phyloP scores from a whole-genome alignment of 1,284 basidiomycete genomes.

The Boletellus deceptivus region DNA sequence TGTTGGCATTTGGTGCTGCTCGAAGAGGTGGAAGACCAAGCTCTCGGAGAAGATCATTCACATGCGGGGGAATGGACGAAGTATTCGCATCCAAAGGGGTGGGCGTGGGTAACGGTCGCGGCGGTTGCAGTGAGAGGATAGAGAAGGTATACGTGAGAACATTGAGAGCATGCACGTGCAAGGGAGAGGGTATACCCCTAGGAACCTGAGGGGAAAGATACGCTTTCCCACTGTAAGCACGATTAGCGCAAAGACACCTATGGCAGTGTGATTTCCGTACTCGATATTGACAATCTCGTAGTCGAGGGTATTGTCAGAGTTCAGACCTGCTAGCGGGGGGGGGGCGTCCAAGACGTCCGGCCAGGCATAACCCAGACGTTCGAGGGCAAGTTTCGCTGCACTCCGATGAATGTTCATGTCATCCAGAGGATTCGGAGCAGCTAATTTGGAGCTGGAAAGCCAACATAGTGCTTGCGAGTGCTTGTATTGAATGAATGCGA shows the following conservation, averaged over 20 bases:
- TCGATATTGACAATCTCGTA: slow-evolving; percentile 58
- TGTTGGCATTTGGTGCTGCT: slow-evolving; percentile 33
- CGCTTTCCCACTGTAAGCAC: slow-evolving; percentile 47
- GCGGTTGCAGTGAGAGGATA: slow-evolving; percentile 39
- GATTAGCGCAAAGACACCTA: slow-evolving; percentile 7
- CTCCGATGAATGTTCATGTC: slow-evolving; percentile 10
- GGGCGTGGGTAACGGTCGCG: slow-evolving; percentile 30
- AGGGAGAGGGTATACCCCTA: slow-evolving; percentile 50
- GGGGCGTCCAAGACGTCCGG: slow-evolving; percentile 60
- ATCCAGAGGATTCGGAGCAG: slow-evolving; percentile 6
- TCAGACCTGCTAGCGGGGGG: slow-evolving; percentile 18
- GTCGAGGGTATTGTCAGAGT: slow-evolving; percentile 46
- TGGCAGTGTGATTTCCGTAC: slow-evolving; percentile 36
- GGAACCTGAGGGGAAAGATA: slow-evolving; percentile 57
- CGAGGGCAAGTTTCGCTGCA: slow-evolving; percentile 28
- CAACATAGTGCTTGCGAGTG: slow-evolving; percentile 48
- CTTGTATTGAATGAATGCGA: slow-evolving; percentile 43
- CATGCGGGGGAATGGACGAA: slow-evolving; percentile 34
- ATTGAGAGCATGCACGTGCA: slow-evolving; percentile 65
- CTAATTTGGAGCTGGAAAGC: slow-evolving; percentile 33
- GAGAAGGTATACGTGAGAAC: slow-evolving; percentile 72
- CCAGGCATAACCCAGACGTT: slow-evolving; percentile 58
- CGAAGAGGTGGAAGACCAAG: slow-evolving; percentile 56
- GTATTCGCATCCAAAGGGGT: slow-evolving; percentile 9
- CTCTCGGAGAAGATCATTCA: slow-evolving; percentile 61